Base-by-base conservation (phyloP, 495 filamentous ascomycete species). In the Podospora comata region DNA sequence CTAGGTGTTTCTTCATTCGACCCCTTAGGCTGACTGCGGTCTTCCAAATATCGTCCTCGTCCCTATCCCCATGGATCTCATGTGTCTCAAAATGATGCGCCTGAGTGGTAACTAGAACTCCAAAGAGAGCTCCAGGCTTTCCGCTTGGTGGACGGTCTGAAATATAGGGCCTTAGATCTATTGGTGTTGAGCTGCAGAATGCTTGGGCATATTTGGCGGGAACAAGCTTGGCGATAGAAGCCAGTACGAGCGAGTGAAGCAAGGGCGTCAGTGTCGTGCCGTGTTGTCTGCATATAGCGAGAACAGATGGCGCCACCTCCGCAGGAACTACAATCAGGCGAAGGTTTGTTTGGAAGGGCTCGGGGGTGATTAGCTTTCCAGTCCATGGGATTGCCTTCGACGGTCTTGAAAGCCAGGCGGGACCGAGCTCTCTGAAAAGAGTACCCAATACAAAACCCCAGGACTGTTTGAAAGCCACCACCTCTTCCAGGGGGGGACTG, bases 191-290 rank as follows among this genome's bases (percentile, higher is more conserved):
- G 20, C 72, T 68, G 13, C 58, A 30, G 48, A 82, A 76, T 2
- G 72, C 69, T 6, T 59, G 60, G 3, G 77, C 75, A 11, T 68
- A 39, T n/a, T 66, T 60, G 4, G 67, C 19, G 2, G 70, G 65
- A 11, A 76, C 20, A 18, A 70, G 73, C 3, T 55, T 53, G 4
- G 77, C 71, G 20, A 80, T 65, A 26, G 71, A 75, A 5, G 65
- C 66, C 19, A 75, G 58, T 2, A 71, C 64, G 13, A 80, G 72
- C 1, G 71, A 69, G 32, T 81, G 73, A 7, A 79, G 30, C 4
- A 80, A 68, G 13, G 77, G 73, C 7, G 79, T 80, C 2, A 80
- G 64, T 4, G 78, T 82, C 7, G 75, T 76, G 7, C 60, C 56
- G 18, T 75, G 70, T 6, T 55, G 56, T 27, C 78, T 70, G 62